Base-by-base conservation (phyloP, 345 rosid genomes). In the Kandelia obovata region DNA sequence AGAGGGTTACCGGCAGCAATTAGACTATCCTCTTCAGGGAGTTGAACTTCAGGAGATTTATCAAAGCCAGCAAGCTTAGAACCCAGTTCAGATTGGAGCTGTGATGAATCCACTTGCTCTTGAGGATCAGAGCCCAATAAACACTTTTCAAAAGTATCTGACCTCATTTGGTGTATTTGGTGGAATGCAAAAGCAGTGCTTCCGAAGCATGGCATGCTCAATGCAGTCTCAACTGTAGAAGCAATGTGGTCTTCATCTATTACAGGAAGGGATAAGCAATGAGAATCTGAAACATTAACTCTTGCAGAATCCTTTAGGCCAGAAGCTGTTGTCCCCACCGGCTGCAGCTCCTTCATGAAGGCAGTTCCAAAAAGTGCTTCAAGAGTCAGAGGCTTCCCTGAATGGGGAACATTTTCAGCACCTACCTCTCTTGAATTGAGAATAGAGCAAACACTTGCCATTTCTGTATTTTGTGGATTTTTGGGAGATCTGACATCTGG, bases 341-440 rank as follows among this genome's bases (percentile, higher is more conserved):
- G 83, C 66, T 95, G 92, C 68, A 95, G 84, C 77, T 92, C 96
- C 75, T 83, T 87, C 99, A 95, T 95, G 78, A 95, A 90, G 75
- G 97, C 96, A 67, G 90, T 81, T 53, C 99, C 99, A 74, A 95
- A 95, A 66, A 95, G 94, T 73, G 92, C 75, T 82, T 90, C 99
- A 39, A 95, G 98, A 69, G 99, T 92, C 81, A 88, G 75, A 64
- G 78, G 77, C 80, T 89, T 87, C 68, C 83, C 85, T n/a, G 75
- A 52, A 71, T 66, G 62, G 26, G 77, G 46, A 62, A 52, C 58
- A 58, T 72, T 78, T 73, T 75, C 86, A 39, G 75, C 68, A 60
- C 66, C 82, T 58, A 71, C 69, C 61, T 76, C 92, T 73, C 67
- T 81, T 31, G 84, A 78, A 49, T 83, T 74, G 35, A 13, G 37